Evolutionary conservation across 176 grass and related monocot species (phyloP), one percentile per base, ranked within the genome.

Genomic region (Hyparrhenia diplandra): DNA sequence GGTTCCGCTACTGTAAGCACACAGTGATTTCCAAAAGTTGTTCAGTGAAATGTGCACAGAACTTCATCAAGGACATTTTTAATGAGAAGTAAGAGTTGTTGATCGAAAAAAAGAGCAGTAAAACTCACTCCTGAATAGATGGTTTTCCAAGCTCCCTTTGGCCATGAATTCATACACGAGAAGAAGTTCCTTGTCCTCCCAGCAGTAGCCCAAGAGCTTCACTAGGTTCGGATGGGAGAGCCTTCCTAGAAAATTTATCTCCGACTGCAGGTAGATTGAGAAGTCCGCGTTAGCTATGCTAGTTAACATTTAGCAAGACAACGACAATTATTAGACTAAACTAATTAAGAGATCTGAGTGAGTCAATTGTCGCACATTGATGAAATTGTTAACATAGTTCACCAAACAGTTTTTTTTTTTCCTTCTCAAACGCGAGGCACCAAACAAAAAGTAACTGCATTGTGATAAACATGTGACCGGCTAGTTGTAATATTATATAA

Each of bases 51-150:
- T 69, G 4, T 51, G 11, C 42, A 75, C 6, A 8, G 14, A 52
- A 54, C 16, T 31, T 31, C 10, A 40, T 69, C n/a, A 1, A 57
- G 8, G 47, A 17, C 21, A 69, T 55, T 45, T 57, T 39, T 47
- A 32, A 67, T 45, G 36, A 8, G 16, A 13, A 42, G 2, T 45
- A 45, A 45, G 12, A 45, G 14, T 0, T 13, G 10, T 45, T 8
- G 42, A 11, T 45, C 2, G 14, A 45, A 58, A 60, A 20, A 4
- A 29, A 64, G 2, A 10, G 59, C 13, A 37, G 21, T 21, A 51
- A n/a, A 74, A 85, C 90, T 97, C 71, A 97, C 94, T 93, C 75
- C 88, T 87, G 80, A 97, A 97, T 64, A 97, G 90, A 90, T 97
- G 94, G 74, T 97, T 97, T 85, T 97, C 94, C 78, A 97, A 87